These are phyloP conservation scores for Hypoxylon rickii DNA, from an alignment of 495 filamentous ascomycete species.

Conservation along the genomic window DNA sequence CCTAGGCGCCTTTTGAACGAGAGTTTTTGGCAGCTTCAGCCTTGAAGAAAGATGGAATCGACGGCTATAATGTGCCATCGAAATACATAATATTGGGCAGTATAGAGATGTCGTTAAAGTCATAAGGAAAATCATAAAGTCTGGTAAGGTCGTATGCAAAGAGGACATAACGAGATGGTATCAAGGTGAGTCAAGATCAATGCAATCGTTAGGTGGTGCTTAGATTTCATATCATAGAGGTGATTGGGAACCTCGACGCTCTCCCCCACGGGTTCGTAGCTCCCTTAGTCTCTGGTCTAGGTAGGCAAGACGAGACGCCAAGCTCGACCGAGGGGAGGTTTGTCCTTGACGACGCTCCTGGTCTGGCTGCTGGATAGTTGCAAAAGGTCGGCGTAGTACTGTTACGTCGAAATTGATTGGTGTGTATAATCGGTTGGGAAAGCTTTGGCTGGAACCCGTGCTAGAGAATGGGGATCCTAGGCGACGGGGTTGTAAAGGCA, in stretches of 20 bases:
- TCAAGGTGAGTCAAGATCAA: neutral
- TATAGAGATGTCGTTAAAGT: constrained; percentile 34
- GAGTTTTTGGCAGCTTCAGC: constrained; percentile 5
- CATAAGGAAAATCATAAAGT: constrained; percentile 38
- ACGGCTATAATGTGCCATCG: constrained; percentile 7
- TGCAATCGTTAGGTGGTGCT: neutral
- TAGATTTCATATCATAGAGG: constrained; percentile 38
- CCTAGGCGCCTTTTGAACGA: neutral
- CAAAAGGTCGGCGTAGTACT: constrained; percentile 51
- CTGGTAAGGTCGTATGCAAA: constrained; percentile 32
- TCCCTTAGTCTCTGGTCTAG: constrained; percentile 58
- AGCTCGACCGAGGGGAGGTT: constrained; percentile 40
- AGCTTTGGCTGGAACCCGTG: constrained; percentile 50
- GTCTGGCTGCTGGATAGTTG: constrained; percentile 45
- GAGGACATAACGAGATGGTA: constrained; percentile 11
- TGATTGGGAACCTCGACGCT: constrained; percentile 45
- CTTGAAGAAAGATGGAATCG: constrained; percentile 6
- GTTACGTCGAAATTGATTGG: constrained; percentile 47
- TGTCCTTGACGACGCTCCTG: constrained; percentile 36
- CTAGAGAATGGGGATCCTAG: constrained; percentile 58
- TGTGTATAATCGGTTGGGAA: constrained; percentile 51
- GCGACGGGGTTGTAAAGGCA: constrained; percentile 43
- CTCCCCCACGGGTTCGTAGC: constrained; percentile 45
- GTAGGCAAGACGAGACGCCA: constrained; percentile 54
- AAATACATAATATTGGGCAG: constrained; percentile 22